Evolutionary conservation across 805 yeast species (phyloP).

Genomic region (Candida coleopterorum): DNA sequence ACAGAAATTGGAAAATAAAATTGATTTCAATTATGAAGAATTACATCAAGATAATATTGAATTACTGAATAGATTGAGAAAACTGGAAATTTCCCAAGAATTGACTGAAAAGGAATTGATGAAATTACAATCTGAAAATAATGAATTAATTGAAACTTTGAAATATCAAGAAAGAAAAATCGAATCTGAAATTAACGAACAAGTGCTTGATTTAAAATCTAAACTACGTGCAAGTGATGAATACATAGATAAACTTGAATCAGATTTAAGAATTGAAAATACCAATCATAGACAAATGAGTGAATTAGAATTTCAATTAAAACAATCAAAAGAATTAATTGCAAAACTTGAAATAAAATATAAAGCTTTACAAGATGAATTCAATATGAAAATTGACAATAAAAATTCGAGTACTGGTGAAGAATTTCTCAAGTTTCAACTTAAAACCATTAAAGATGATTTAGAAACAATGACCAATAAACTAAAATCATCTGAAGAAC

Average conservation of each 20-base stretch:
- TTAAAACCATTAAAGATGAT: neutral
- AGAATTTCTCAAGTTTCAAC: slow-evolving; percentile 3
- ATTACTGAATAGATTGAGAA: neutral
- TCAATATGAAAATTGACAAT: neutral
- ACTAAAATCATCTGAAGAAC: slow-evolving; percentile 2
- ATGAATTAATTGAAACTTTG: neutral
- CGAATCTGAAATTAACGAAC: neutral
- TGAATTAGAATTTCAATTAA: slow-evolving; percentile 17
- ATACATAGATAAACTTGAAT: slow-evolving; percentile 5
- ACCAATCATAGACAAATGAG: slow-evolving; percentile 6
- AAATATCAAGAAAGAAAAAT: neutral
- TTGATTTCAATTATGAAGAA: neutral
- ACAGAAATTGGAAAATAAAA: neutral
- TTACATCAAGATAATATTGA: slow-evolving; percentile 5
- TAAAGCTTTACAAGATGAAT: neutral
- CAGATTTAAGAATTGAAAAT: slow-evolving; percentile 8
- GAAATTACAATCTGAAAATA: neutral
- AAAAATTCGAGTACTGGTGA: neutral
- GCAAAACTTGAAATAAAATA: slow-evolving; percentile 1
- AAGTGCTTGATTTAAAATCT: slow-evolving; percentile 1
- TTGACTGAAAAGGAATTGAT: neutral
- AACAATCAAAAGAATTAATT: neutral
- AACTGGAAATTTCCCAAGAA: neutral
- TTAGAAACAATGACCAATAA: neutral
- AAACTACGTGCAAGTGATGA: slow-evolving; percentile 4